A percentile compares a stretch with the other conserved stretches of the same genome.
Evolutionary conservation across 2,329 filamentous ascomycete species (phyloP).

Genomic region (Rugonectria rugulosa): DNA sequence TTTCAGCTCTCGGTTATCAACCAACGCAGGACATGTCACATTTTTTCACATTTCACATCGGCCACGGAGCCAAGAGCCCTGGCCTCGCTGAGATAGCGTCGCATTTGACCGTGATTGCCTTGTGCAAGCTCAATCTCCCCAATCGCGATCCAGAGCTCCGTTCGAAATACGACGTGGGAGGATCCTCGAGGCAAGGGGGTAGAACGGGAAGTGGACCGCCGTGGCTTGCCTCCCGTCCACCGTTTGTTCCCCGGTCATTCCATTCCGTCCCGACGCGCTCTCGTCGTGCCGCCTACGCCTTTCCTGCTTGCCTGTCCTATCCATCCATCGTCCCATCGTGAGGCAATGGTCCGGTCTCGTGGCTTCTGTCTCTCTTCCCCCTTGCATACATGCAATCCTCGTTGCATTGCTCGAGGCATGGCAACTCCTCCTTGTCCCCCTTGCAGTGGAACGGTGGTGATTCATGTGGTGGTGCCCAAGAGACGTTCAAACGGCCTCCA

Average conservation of each 20-base stretch:
- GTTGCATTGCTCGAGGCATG: not conserved
- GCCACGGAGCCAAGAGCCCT: not conserved
- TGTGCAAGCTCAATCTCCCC: not conserved
- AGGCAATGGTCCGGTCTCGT: too few species aligned
- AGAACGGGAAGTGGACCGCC: conserved; percentile 9
- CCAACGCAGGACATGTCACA: not conserved
- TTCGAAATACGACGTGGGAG: too few species aligned
- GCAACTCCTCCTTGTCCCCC: not conserved
- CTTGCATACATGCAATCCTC: not conserved
- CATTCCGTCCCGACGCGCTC: not conserved
- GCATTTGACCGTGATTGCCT: not conserved
- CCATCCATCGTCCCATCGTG: too few species aligned
- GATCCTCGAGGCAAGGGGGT: not conserved
- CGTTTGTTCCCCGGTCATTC: conserved; percentile 10
- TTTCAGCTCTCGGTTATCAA: not conserved
- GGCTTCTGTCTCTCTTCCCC: not conserved
- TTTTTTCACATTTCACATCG: not conserved
- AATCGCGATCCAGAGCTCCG: not conserved
- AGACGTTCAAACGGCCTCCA: not conserved
- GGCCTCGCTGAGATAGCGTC: not conserved
- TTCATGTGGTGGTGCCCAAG: not conserved
- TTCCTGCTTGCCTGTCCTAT: too few species aligned
- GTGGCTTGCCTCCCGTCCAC: conserved; percentile 6
- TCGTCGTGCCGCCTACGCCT: too few species aligned
- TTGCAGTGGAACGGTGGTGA: not conserved